Evolutionary conservation across 306 rosid species (phyloP).

Genomic region (Rubus idaeus): DNA sequence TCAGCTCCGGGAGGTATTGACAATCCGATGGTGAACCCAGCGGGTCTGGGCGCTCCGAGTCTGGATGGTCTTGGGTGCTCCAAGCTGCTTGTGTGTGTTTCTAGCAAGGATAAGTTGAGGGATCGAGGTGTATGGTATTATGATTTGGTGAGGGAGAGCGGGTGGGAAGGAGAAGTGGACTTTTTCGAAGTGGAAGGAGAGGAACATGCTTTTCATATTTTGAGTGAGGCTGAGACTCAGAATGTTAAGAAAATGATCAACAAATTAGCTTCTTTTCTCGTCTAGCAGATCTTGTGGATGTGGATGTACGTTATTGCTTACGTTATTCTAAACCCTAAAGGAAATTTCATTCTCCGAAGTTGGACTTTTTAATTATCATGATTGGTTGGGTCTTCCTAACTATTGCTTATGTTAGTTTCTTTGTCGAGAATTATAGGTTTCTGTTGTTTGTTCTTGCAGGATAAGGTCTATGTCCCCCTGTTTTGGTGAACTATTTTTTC

Average conservation of each 20-base stretch:
- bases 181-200: conserved; percentile 31
- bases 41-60: conserved; percentile 34
- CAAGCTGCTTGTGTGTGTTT: conserved; percentile 37
- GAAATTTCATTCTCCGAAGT: too few species aligned
- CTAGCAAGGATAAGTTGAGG: conserved; percentile 45
- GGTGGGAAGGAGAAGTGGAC: conserved; percentile 27
- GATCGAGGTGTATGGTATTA: conserved; percentile 32
- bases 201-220: conserved; percentile 23
- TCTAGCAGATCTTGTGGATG: conserved; percentile 2
- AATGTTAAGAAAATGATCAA: conserved; percentile 31
- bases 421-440: too few species aligned
- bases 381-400: too few species aligned
- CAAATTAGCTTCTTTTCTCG: conserved; percentile 49
- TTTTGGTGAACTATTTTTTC: too few species aligned
- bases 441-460: too few species aligned
- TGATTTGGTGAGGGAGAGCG: conserved; percentile 21
- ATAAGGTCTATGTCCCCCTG: too few species aligned
- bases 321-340: too few species aligned
- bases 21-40: conserved; percentile 45
- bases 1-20: conserved; percentile 34
- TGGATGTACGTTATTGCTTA: too few species aligned
- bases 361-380: too few species aligned
- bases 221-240: conserved; percentile 23
- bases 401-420: too few species aligned
- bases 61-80: conserved; percentile 34